Evolutionary conservation across 2,329 filamentous ascomycete species (phyloP).

Genomic region (Parastagonospora avenae): DNA sequence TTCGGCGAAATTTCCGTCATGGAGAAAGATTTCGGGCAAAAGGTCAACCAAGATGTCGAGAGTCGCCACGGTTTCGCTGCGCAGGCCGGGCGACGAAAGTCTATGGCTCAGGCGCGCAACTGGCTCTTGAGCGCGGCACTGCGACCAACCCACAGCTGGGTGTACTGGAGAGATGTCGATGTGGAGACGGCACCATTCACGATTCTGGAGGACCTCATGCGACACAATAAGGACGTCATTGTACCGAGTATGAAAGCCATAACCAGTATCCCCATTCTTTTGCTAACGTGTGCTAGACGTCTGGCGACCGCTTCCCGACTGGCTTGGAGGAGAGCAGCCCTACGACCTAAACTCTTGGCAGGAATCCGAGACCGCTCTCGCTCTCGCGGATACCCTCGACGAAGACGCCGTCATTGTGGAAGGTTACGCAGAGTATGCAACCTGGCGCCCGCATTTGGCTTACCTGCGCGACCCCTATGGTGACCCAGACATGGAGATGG

Average conservation of each 20-base stretch:
- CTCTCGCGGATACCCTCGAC: conserved; percentile 90
- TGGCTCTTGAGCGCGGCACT: conserved; percentile 94
- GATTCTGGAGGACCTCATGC: conserved; percentile 96
- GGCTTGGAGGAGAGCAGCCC: conserved; percentile 97
- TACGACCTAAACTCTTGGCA: conserved; percentile 99
- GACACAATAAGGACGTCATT: conserved; percentile 98
- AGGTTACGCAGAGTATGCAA: conserved; percentile 97
- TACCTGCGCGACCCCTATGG: conserved; percentile 97
- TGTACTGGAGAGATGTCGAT: conserved; percentile 98
- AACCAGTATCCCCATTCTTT: not conserved
- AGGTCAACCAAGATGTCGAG: conserved; percentile 96
- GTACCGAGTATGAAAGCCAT: conserved; percentile 79
- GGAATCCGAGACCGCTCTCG: conserved; percentile 94
- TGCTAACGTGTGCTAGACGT: conserved; percentile 62
- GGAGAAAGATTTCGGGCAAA: conserved; percentile 98
- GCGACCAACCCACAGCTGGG: conserved; percentile 95
- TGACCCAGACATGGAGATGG: conserved; percentile 99
- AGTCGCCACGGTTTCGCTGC: conserved; percentile 96
- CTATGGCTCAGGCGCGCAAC: conserved; percentile 97
- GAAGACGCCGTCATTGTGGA: conserved; percentile 99
- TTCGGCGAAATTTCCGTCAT: conserved; percentile 98
- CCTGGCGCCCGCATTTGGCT: conserved; percentile 94
- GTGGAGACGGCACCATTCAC: conserved; percentile 97
- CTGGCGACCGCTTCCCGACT: conserved; percentile 97
- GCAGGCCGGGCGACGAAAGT: conserved; percentile 88